phyloP scores from a whole-genome alignment of 129 eudicot species.

The Glebionis coronaria region DNA sequence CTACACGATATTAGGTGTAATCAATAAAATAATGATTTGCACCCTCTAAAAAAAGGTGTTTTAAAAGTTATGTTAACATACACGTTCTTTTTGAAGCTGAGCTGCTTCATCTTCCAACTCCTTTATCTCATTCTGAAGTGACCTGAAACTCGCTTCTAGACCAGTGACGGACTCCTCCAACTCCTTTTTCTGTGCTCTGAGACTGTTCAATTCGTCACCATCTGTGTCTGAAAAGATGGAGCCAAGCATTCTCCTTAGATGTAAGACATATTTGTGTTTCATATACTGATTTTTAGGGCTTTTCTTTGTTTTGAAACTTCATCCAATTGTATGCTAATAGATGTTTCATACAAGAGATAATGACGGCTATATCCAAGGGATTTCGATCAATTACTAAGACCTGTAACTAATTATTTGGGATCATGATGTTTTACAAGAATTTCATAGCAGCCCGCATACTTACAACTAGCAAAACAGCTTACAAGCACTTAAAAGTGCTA shows the following conservation, averaged over 20 bases:
- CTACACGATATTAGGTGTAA: slow-evolving; percentile 31
- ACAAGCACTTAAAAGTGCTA: too few species aligned
- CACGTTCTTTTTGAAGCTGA: slow-evolving; percentile 64
- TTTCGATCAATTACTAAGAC: not conserved
- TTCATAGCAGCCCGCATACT: not conserved
- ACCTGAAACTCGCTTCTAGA: slow-evolving; percentile 43
- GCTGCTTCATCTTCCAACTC: slow-evolving; percentile 70
- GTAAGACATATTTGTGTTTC: not conserved
- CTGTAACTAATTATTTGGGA: not conserved
- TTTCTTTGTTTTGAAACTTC: not conserved
- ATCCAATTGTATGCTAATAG: too few species aligned
- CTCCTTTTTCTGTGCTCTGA: slow-evolving; percentile 44
- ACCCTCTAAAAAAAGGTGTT: not conserved
- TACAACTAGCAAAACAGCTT: not conserved
- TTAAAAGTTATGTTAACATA: slow-evolving; percentile 31
- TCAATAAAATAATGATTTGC: not conserved
- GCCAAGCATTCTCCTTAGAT: slow-evolving; percentile 10
- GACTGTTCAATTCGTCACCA: slow-evolving; percentile 56
- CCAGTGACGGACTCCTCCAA: slow-evolving; percentile 45
- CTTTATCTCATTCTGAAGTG: slow-evolving; percentile 50
- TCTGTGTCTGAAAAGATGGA: slow-evolving; percentile 52
- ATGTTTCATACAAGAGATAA: too few species aligned
- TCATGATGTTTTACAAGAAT: too few species aligned
- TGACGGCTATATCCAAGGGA: not conserved
- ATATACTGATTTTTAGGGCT: not conserved